Percentiles rank a stretch among this genome's conserved stretches.
Evolutionary conservation across 2,329 filamentous ascomycete genomes (phyloP).

Genomic region (Escovopsis sp.): DNA sequence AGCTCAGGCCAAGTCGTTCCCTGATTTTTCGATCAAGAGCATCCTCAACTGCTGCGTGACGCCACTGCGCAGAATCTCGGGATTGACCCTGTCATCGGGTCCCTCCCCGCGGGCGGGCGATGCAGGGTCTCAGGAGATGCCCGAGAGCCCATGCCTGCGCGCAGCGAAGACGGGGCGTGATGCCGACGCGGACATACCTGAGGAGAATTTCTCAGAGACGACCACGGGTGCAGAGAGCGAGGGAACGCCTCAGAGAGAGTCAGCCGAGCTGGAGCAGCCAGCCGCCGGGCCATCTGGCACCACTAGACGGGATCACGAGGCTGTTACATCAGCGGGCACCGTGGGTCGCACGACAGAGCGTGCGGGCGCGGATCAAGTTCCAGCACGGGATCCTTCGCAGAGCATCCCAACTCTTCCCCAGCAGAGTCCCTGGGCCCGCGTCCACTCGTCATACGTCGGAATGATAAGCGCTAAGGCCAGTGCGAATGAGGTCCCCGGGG

Average conservation of each 20-base stretch:
- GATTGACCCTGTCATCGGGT: neutral
- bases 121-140: too few species aligned
- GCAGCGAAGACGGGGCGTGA: neutral
- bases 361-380: neutral
- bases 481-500: neutral
- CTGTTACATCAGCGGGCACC: neutral
- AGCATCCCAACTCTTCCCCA: neutral
- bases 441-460: neutral
- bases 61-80: neutral
- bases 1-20: slow-evolving; percentile 1
- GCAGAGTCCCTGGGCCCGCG: neutral
- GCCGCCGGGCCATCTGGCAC: too few species aligned
- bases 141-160: too few species aligned
- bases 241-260: too few species aligned
- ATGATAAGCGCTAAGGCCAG: neutral
- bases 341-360: neutral
- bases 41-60: slow-evolving; percentile 1
- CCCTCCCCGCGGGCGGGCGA: neutral
- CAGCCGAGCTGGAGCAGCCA: too few species aligned
- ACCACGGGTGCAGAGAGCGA: neutral
- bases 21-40: slow-evolving; percentile 2
- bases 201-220: too few species aligned
- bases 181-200: neutral
- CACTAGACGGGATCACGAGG: too few species aligned
- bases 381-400: neutral